Evolutionary conservation across 306 rosid genomes (phyloP).

Genomic region (Ormosia emarginata): DNA sequence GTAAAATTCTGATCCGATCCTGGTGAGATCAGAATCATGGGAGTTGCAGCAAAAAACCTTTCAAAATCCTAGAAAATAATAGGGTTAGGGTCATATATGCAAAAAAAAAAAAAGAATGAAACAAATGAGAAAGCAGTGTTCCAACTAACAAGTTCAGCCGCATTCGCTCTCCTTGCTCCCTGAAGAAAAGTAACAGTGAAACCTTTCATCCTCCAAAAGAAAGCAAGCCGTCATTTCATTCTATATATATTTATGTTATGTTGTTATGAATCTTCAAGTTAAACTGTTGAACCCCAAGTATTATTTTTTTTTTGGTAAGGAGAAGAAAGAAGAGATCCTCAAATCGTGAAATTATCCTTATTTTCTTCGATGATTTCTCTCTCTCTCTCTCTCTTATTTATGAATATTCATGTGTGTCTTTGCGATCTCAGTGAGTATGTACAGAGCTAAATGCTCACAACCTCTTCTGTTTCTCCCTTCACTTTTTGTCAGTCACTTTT

Average conservation of each 20-base stretch:
- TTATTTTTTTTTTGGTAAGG: neutral
- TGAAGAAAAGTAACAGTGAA: constrained; percentile 10
- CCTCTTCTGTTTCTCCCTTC: constrained; percentile 32
- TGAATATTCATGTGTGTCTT: neutral
- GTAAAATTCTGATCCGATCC: constrained; percentile 25
- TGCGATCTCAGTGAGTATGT: constrained; percentile 7
- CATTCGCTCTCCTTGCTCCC: constrained; percentile 2
- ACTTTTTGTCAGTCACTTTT: constrained; percentile 37
- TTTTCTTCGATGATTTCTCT: constrained; percentile 32
- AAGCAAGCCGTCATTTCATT: constrained; percentile 23
- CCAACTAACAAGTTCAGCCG: constrained; percentile 8
- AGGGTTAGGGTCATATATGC: constrained; percentile 19
- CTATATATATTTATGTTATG: neutral
- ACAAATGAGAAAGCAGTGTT: neutral
- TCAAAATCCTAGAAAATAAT: constrained; percentile 4
- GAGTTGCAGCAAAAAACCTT: constrained; percentile 1
- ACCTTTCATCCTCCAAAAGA: constrained; percentile 5
- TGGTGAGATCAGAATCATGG: constrained; percentile 27
- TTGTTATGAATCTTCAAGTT: neutral
- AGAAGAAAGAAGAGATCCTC: neutral
- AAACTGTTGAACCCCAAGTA: neutral
- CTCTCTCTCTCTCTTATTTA: neutral
- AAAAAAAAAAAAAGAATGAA: neutral
- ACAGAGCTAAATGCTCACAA: constrained; percentile 23
- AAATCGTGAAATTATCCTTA: constrained; percentile 37